Evolutionary conservation across 164 flowering plant species (phyloP).

Genomic region (Kalanchoe fedtschenkoi): DNA sequence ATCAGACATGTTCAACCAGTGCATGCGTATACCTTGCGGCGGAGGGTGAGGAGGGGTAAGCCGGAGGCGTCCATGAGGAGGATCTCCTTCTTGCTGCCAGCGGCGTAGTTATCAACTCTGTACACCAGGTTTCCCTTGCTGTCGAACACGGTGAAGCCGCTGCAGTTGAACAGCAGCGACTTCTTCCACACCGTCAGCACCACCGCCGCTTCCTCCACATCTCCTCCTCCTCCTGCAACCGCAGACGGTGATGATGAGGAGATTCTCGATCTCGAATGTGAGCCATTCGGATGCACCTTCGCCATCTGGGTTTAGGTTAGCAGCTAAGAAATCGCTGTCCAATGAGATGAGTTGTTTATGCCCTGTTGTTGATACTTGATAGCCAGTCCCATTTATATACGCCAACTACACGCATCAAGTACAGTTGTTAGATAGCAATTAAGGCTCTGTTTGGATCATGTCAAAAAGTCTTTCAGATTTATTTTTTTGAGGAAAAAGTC

Average conservation of each 20-base stretch:
- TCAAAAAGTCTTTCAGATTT: too few species aligned
- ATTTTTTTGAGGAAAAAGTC: too few species aligned
- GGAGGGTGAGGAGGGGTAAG: conserved; percentile 60
- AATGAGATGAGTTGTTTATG: too few species aligned
- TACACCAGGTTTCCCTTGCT: conserved; percentile 50
- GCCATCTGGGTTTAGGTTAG: conserved; percentile 16
- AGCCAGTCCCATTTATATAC: too few species aligned
- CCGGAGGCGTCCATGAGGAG: conserved; percentile 78
- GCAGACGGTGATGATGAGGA: conserved; percentile 3
- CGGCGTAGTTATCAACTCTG: conserved; percentile 65
- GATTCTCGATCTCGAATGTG: too few species aligned
- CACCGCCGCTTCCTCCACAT: conserved; percentile 3
- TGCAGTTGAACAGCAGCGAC: conserved; percentile 63
- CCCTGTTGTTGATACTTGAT: too few species aligned
- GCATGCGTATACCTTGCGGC: conserved; percentile 54
- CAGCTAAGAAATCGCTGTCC: too few species aligned
- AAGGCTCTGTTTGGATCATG: too few species aligned
- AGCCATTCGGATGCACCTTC: conserved; percentile 23
- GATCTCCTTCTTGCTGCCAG: conserved; percentile 35
- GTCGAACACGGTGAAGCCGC: conserved; percentile 76
- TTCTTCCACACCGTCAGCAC: conserved; percentile 83
- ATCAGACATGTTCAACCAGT: neutral
- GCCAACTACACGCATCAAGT: too few species aligned
- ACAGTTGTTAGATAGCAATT: too few species aligned
- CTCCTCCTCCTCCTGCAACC: neutral